phyloP scores from a whole-genome alignment of 192 early-diverging fungal species.

The Lunasporangiospora selenospora region DNA sequence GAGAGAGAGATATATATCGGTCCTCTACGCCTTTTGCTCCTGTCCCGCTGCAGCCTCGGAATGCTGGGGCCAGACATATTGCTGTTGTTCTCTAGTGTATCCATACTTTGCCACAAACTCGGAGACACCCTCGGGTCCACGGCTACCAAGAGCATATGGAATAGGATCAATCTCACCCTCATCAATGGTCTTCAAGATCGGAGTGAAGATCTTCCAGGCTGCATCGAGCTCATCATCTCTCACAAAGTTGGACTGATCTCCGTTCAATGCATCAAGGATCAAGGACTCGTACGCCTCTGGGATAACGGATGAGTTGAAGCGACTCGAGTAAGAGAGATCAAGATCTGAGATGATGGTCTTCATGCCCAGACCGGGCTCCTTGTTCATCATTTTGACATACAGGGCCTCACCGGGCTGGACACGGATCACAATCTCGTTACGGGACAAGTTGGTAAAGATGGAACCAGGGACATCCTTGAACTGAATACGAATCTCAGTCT shows the following conservation, averaged over 20 bases:
- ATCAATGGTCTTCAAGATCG: slow-evolving; percentile 87
- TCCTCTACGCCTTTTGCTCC: slow-evolving; percentile 29
- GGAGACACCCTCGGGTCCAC: slow-evolving; percentile 80
- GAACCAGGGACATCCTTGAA: slow-evolving; percentile 91
- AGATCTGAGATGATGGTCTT: slow-evolving; percentile 89
- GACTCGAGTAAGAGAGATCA: slow-evolving; percentile 89
- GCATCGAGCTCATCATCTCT: slow-evolving; percentile 91
- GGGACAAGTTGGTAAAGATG: slow-evolving; percentile 76
- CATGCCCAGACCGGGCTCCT: slow-evolving; percentile 88
- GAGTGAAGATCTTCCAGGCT: slow-evolving; percentile 99
- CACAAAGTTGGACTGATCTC: slow-evolving; percentile 97
- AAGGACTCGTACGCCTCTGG: slow-evolving; percentile 98
- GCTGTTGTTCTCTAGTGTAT: slow-evolving; percentile 41
- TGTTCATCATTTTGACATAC: slow-evolving; percentile 97
- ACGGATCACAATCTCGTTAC: slow-evolving; percentile 96
- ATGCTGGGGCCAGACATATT: slow-evolving; percentile 58
- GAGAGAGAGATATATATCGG: too few species aligned
- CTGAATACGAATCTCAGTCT: slow-evolving; percentile 95
- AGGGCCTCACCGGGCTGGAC: slow-evolving; percentile 96
- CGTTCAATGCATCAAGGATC: slow-evolving; percentile 89
- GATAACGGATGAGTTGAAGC: slow-evolving; percentile 89
- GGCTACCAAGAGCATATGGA: slow-evolving; percentile 82
- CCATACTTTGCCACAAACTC: slow-evolving; percentile 76
- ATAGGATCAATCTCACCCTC: slow-evolving; percentile 53
- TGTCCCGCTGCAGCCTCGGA: slow-evolving; percentile 30